A percentile compares a stretch with the other conserved stretches of the same genome.
Evolutionary conservation across 371 early-diverging fungal species (phyloP).

Genomic region (Dichotomocladium elegans): DNA sequence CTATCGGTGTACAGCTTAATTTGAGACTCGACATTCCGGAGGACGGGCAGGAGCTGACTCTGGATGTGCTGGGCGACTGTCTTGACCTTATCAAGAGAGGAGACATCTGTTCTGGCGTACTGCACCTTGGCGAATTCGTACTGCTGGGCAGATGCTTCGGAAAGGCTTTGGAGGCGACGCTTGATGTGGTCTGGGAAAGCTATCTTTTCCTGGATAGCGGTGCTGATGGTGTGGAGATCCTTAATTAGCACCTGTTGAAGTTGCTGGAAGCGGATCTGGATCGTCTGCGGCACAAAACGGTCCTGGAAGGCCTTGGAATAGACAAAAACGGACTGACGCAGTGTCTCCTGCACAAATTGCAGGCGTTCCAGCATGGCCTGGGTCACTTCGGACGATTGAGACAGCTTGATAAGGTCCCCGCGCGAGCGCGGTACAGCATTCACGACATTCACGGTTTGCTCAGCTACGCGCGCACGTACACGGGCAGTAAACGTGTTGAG

Average conservation of each 20-base stretch:
- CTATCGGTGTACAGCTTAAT: constrained; percentile 20
- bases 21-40: constrained; percentile 42
- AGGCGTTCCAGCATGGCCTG: constrained; percentile 20
- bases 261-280: constrained; percentile 19
- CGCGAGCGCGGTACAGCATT: constrained; percentile 40
- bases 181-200: constrained; percentile 46
- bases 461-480: constrained; percentile 21
- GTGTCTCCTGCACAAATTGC: constrained; percentile 23
- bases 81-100: constrained; percentile 46
- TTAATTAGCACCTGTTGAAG: constrained; percentile 12
- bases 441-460: constrained; percentile 15
- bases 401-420: constrained; percentile 13
- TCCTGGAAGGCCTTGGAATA: constrained; percentile 29
- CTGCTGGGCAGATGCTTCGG: constrained; percentile 41
- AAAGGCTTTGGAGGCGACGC: constrained; percentile 30
- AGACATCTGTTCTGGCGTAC: constrained; percentile 41
- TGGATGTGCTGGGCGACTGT: constrained; percentile 42
- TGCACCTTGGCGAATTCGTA: constrained; percentile 35
- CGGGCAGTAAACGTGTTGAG: constrained; percentile 28
- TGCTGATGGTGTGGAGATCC: constrained; percentile 19
- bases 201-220: constrained; percentile 35
- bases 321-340: constrained; percentile 19
- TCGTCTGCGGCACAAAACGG: constrained; percentile 22
- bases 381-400: too few relatives aligned
- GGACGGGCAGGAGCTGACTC: constrained; percentile 47